Conservation (phyloP, 495 filamentous ascomycete genomes). For the Trichoderma gamsii region DNA sequence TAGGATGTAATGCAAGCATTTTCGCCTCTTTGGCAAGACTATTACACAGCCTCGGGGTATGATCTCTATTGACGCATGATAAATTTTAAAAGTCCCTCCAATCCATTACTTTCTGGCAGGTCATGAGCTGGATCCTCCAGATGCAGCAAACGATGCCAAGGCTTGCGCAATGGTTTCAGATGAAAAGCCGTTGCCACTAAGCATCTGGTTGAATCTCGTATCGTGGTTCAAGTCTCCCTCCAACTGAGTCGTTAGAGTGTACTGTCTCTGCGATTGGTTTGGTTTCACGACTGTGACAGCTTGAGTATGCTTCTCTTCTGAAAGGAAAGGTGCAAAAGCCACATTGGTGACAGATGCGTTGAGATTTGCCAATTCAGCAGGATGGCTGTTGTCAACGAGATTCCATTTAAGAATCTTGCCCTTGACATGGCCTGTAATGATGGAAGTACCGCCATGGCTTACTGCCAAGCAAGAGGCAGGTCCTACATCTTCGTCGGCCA, state of each 20-base stretch:
- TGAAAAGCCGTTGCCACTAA: constrained; percentile 35
- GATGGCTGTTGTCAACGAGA: constrained; percentile 46
- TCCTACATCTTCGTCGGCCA: constrained; percentile 54
- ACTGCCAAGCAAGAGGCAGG: constrained; percentile 56
- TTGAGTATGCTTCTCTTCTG: constrained; percentile 46
- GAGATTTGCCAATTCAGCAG: constrained; percentile 58
- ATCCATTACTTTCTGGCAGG: background rate
- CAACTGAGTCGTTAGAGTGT: constrained; percentile 64
- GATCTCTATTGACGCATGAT: background rate
- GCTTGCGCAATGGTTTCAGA: constrained; percentile 25
- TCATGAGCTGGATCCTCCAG: background rate
- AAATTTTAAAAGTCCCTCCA: background rate
- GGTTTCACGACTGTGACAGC: constrained; percentile 67
- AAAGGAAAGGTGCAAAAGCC: constrained; percentile 60
- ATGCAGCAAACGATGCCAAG: constrained; percentile 21
- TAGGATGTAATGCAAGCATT: background rate
- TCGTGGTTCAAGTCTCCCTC: constrained; percentile 30
- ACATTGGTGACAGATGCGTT: constrained; percentile 77
- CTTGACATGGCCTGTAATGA: constrained; percentile 74
- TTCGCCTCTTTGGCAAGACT: background rate
- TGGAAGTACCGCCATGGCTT: constrained; percentile 73
- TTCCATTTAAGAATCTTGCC: constrained; percentile 73
- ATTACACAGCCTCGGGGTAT: background rate
- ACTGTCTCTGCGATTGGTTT: constrained; percentile 56
- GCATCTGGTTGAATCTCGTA: constrained; percentile 34